Evolutionary conservation across 306 rosid genomes (phyloP), one percentile per base, ranked within the genome.

Genomic region (Vigna mungo): DNA sequence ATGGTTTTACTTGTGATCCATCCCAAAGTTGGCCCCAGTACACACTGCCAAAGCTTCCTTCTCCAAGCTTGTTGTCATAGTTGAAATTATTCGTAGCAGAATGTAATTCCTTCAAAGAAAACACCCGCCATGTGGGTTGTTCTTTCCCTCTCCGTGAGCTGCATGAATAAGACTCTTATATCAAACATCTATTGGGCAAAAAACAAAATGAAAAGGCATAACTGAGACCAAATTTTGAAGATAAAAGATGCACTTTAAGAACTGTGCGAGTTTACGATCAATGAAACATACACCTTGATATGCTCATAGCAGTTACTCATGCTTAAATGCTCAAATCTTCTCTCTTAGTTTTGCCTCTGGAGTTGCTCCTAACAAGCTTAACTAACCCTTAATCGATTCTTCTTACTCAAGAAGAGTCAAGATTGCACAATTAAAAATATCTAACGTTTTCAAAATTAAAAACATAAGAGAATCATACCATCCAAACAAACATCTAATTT

Each of bases 1-100:
- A 27, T 21, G 20, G 44, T 56, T 74, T 75, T 89, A 93, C 97
- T 83, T 93, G 96, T 4, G 97, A 89, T 71, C 96, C 94, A 81
- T 90, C 96, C 96, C 96, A 90, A 32, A 93, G 97, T 88, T 93
- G 97, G 75, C 97, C 97, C 97, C 97, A 93, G 76, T 93, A 93
- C 54, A 89, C 94, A 62, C 97, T 93, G 73, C 96, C 97, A 80
- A 93, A 93, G 17, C 94, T 89, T 47, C 97, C 97, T 85, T 93
- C 97, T 86, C 97, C 97, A 75, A 93, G 94, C 82, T 93, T 93
- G 86, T 93, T 93, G 74, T 93, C 97, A 69, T 89, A 93, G 78
- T 93, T 90, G 67, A 93, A 93, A 78, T 87, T 93, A 83, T 93
- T 93, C 52, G 97, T 93, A 34, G 97, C 97, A 18, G 96, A 84